Conservation (phyloP, 345 rosid genomes). For the Lumnitzera racemosa region DNA sequence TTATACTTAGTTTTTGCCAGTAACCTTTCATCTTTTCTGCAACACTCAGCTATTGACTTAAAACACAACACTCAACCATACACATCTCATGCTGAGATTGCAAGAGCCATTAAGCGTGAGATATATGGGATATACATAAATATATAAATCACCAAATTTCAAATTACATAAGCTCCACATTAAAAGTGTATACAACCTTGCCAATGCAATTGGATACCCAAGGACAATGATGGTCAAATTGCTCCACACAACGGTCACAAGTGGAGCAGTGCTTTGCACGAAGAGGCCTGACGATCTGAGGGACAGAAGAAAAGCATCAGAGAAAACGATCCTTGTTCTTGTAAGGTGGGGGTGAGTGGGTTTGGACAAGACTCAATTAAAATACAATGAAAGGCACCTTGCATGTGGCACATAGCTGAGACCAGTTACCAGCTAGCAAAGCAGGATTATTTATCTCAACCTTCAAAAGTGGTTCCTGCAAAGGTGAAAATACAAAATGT, state of each 20-base stretch:
- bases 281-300: constrained; percentile 88
- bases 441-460: constrained; percentile 88
- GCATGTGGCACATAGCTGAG: constrained; percentile 98
- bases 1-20: too few species aligned
- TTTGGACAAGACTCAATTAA: too few species aligned
- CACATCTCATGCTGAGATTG: too few species aligned
- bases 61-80: too few species aligned
- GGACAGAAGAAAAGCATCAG: not conserved
- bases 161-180: not conserved
- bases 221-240: constrained; percentile 98
- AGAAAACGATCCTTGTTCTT: not conserved
- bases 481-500: not conserved
- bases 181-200: constrained; percentile 45
- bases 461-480: constrained; percentile 84
- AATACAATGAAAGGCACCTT: constrained; percentile 42
- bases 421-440: constrained; percentile 93
- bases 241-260: constrained; percentile 93
- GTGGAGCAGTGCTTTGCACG: constrained; percentile 98
- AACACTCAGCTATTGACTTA: too few species aligned
- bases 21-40: too few species aligned
- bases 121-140: too few species aligned
- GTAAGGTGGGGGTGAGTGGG: too few species aligned
- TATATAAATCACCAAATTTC: too few species aligned
- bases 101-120: too few species aligned
- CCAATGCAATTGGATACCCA: constrained; percentile 98